Percentiles rank a stretch among this genome's conserved stretches.
Evolutionary conservation across 129 eudicot genomes (phyloP).

Genomic region (Flaveria linearis): DNA sequence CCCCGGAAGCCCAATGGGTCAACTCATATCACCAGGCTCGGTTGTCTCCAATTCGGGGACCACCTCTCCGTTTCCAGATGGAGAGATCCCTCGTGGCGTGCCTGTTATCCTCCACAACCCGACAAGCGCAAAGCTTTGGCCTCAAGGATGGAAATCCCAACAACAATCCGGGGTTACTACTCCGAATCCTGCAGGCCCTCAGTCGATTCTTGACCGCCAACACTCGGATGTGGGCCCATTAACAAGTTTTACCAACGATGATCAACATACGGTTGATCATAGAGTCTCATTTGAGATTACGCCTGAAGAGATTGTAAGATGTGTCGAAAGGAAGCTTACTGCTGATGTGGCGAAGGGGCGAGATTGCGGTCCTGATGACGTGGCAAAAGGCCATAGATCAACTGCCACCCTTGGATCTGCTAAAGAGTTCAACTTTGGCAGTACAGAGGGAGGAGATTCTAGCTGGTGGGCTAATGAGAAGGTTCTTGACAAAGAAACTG

Average conservation of each 20-base stretch:
- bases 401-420: constrained; percentile 64
- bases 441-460: constrained; percentile 47
- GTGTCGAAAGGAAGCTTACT: constrained; percentile 56
- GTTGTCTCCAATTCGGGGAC: constrained; percentile 79
- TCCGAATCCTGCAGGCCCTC: constrained; percentile 43
- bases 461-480: constrained; percentile 80
- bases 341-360: constrained; percentile 39
- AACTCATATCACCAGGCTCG: constrained; percentile 84
- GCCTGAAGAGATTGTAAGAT: constrained; percentile 62
- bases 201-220: constrained; percentile 48
- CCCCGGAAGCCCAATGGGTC: constrained; percentile 96
- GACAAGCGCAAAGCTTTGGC: constrained; percentile 45
- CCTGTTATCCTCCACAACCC: constrained; percentile 52
- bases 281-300: constrained; percentile 71
- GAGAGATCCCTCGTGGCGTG: constrained; percentile 36
- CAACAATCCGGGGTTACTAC: constrained; percentile 57
- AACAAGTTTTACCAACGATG: constrained; percentile 44
- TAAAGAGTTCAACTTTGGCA: constrained; percentile 85
- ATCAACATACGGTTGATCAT: constrained; percentile 50
- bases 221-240: constrained; percentile 53
- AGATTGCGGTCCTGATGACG: constrained; percentile 36
- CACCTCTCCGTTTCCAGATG: constrained; percentile 76
- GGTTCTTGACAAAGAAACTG: constrained; percentile 55
- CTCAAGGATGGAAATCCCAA: constrained; percentile 53
- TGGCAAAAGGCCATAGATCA: constrained; percentile 54